phyloP scores from a whole-genome alignment of 768 basidiomycete genomes.

The Boletales sp. region DNA sequence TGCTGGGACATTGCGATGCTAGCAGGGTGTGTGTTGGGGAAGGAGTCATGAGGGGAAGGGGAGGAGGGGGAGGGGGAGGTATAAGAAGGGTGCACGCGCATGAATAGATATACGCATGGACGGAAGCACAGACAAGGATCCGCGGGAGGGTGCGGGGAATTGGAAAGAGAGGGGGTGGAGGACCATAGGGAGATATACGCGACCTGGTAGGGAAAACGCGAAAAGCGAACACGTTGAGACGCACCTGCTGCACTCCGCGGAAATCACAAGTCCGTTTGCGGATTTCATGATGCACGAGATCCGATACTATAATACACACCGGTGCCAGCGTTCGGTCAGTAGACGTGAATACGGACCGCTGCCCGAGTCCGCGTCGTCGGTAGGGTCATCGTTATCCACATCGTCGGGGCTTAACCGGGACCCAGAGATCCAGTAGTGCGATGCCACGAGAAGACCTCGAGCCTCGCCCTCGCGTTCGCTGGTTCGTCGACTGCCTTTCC shows the following conservation, averaged over 20 bases:
- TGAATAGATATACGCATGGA: constrained; percentile 23
- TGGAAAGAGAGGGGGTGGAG: background rate
- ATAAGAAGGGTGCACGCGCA: background rate
- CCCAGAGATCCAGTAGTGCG: too few relatives aligned
- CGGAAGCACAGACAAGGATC: constrained; percentile 20
- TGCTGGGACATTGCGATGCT: constrained; percentile 28
- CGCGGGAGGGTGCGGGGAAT: constrained; percentile 32
- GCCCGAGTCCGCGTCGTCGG: too few relatives aligned
- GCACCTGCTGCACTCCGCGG: constrained; percentile 20
- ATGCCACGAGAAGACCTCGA: too few relatives aligned
- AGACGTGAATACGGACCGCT: too few relatives aligned
- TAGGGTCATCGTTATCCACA: too few relatives aligned
- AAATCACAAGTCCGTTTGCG: constrained; percentile 27
- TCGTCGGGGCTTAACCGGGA: too few relatives aligned
- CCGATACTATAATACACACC: background rate
- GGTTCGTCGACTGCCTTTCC: too few relatives aligned
- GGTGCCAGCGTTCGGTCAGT: too few relatives aligned
- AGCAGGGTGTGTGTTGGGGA: constrained; percentile 25
- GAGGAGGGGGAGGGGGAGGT: constrained; percentile 3
- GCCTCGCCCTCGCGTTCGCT: too few relatives aligned
- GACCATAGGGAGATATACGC: too few relatives aligned
- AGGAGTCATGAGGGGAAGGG: constrained; percentile 21
- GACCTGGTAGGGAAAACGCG: background rate
- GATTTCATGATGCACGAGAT: constrained; percentile 25
- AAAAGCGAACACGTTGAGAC: constrained; percentile 17